A percentile compares a stretch with the other conserved stretches of the same genome.
phyloP scores from a whole-genome alignment of 305 asterid genomes.

The Euphrasia arctica region DNA sequence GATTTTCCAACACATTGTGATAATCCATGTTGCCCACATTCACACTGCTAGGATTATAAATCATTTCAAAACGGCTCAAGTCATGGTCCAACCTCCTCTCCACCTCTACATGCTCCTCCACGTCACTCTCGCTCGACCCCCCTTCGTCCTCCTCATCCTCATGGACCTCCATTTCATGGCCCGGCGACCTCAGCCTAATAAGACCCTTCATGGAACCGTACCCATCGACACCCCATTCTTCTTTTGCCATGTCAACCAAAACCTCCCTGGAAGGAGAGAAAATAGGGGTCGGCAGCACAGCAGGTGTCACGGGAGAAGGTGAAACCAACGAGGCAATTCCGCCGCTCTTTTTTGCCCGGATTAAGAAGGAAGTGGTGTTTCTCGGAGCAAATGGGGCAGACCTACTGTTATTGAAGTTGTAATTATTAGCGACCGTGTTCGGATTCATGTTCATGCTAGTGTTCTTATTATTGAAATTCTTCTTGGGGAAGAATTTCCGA shows the following conservation, averaged over 20 bases:
- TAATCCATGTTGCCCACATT: slow-evolving; percentile 45
- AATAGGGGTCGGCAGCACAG: slow-evolving; percentile 53
- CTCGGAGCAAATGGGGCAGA: slow-evolving; percentile 70
- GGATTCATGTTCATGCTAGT: slow-evolving; percentile 15
- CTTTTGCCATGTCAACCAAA: slow-evolving; percentile 61
- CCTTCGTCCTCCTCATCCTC: slow-evolving; percentile 68
- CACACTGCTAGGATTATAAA: slow-evolving; percentile 46
- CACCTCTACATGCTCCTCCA: slow-evolving; percentile 81
- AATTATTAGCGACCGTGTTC: slow-evolving; percentile 23
- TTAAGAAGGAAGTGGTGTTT: slow-evolving; percentile 62
- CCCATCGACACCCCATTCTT: slow-evolving; percentile 69
- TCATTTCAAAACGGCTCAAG: slow-evolving; percentile 81
- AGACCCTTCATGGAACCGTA: slow-evolving; percentile 64
- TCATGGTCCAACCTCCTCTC: slow-evolving; percentile 86
- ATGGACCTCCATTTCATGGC: slow-evolving; percentile 47
- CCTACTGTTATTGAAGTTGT: slow-evolving; percentile 27
- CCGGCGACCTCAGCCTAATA: slow-evolving; percentile 75
- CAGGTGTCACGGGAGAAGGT: slow-evolving; percentile 61
- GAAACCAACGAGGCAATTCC: slow-evolving; percentile 78
- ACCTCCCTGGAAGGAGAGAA: slow-evolving; percentile 61
- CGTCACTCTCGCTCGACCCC: slow-evolving; percentile 83
- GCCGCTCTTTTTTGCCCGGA: slow-evolving; percentile 78
- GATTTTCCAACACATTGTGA: slow-evolving; percentile 59
- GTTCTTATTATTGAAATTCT: slow-evolving; percentile 42
- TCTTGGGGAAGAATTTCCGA: slow-evolving; percentile 51